Evolutionary conservation across 441 rosid species (phyloP).

Genomic region (Eutrema salsugineum): DNA sequence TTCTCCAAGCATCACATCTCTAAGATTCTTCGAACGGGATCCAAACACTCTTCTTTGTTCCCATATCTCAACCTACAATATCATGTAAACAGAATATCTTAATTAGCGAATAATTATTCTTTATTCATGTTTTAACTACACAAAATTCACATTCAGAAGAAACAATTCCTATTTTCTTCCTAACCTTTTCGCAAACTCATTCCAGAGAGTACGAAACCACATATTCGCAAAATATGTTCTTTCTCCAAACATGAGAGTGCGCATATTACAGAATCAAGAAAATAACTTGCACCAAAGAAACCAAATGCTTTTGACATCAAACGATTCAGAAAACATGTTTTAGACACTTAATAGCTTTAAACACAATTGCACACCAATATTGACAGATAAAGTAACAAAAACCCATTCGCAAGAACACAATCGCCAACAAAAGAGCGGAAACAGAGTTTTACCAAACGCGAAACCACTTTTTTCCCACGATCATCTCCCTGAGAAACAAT

Average conservation of each 20-base stretch:
- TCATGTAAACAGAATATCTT: not conserved
- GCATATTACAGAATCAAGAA: not conserved
- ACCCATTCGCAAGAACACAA: not conserved
- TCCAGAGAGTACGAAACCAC: not conserved
- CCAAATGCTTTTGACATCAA: not conserved
- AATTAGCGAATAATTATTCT: not conserved
- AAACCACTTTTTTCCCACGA: slow-evolving; percentile 67
- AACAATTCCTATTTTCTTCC: not conserved
- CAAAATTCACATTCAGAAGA: too few relatives aligned
- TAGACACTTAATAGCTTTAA: not conserved
- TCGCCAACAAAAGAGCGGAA: not conserved
- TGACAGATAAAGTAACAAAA: not conserved
- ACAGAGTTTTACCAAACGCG: slow-evolving; percentile 60
- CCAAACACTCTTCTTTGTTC: slow-evolving; percentile 95
- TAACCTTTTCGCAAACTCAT: not conserved
- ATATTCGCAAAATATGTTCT: not conserved
- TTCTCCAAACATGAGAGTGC: not conserved
- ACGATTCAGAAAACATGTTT: not conserved
- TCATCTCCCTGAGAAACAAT: slow-evolving; percentile 73
- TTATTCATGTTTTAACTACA: not conserved
- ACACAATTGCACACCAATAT: not conserved
- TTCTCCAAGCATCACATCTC: slow-evolving; percentile 78
- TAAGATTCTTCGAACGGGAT: slow-evolving; percentile 63
- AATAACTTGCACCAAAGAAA: not conserved
- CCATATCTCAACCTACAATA: slow-evolving; percentile 74